These are phyloP conservation scores for Globisporangium cederbergense DNA, from an alignment of 352 stramenopile genomes.

Conservation along the genomic window DNA sequence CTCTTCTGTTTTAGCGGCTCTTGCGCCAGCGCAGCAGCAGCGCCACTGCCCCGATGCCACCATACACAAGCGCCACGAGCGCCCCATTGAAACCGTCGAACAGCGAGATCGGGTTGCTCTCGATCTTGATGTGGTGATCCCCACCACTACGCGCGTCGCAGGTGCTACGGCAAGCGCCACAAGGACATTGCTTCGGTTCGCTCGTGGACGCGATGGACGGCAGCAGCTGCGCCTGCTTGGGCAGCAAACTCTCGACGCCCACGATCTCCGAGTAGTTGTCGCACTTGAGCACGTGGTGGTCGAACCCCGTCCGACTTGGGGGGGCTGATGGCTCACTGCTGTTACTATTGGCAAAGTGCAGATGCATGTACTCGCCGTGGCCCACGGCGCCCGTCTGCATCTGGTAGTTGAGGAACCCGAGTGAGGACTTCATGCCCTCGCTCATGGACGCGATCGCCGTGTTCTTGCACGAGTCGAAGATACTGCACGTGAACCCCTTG, in stretches of 20 bases:
- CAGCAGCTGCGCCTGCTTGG: slow-evolving; percentile 61
- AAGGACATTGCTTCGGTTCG: slow-evolving; percentile 70
- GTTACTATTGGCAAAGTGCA: slow-evolving; percentile 56
- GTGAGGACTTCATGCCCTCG: slow-evolving; percentile 74
- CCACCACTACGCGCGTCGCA: slow-evolving; percentile 45
- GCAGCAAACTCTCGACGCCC: slow-evolving; percentile 31
- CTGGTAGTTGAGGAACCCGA: slow-evolving; percentile 89
- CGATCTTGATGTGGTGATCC: slow-evolving; percentile 42
- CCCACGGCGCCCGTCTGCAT: slow-evolving; percentile 84
- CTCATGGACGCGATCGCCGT: slow-evolving; percentile 73
- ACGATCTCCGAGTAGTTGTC: slow-evolving; percentile 74
- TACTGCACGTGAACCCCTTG: slow-evolving; percentile 62
- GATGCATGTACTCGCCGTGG: slow-evolving; percentile 84
- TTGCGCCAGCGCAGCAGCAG: slow-evolving; percentile 47
- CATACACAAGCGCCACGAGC: slow-evolving; percentile 61
- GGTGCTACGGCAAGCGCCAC: slow-evolving; percentile 59
- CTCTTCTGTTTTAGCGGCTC: slow-evolving; percentile 13
- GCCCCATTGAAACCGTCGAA: slow-evolving; percentile 58
- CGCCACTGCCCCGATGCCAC: slow-evolving; percentile 31
- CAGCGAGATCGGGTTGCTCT: slow-evolving; percentile 67
- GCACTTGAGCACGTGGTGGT: slow-evolving; percentile 63
- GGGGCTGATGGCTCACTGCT: background rate
- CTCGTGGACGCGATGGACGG: slow-evolving; percentile 52
- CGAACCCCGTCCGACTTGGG: slow-evolving; percentile 25
- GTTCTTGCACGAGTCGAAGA: slow-evolving; percentile 88